A percentile compares a stretch with the other conserved stretches of the same genome.
Evolutionary conservation across 768 basidiomycete species (phyloP).

Genomic region (Phylloporus sp.): DNA sequence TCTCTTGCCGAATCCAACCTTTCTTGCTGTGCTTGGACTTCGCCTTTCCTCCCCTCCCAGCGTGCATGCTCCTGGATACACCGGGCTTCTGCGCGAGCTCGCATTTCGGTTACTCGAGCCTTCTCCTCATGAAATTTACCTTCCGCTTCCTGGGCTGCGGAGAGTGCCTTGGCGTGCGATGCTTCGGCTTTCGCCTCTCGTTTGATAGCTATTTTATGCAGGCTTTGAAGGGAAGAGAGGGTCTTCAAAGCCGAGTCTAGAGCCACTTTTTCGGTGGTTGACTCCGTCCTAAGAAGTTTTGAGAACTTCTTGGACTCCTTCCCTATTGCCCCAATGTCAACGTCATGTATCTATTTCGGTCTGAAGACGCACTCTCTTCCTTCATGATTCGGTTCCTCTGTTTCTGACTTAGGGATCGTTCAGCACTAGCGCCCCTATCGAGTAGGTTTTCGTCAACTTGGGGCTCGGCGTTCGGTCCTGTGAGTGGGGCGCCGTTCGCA

Average conservation of each 20-base stretch:
- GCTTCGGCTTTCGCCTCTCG: slow-evolving; percentile 58
- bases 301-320: slow-evolving; percentile 59
- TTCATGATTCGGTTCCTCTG: slow-evolving; percentile 51
- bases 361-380: slow-evolving; percentile 42
- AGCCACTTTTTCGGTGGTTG: slow-evolving; percentile 61
- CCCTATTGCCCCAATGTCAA: slow-evolving; percentile 31
- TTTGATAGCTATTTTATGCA: slow-evolving; percentile 67
- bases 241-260: slow-evolving; percentile 59
- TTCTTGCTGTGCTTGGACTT: slow-evolving; percentile 45
- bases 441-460: slow-evolving; percentile 39
- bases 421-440: slow-evolving; percentile 44
- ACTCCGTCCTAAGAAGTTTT: slow-evolving; percentile 69
- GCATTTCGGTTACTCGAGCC: slow-evolving; percentile 48
- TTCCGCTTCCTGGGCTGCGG: slow-evolving; percentile 60
- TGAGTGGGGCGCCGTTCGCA: slow-evolving; percentile 51
- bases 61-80: slow-evolving; percentile 55
- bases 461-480: slow-evolving; percentile 43
- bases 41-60: slow-evolving; percentile 49
- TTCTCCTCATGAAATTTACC: slow-evolving; percentile 59
- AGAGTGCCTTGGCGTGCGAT: slow-evolving; percentile 49
- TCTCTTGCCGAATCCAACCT: slow-evolving; percentile 48
- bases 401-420: slow-evolving; percentile 44
- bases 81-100: slow-evolving; percentile 43
- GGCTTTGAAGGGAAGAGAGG: slow-evolving; percentile 60
- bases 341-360: neutral